Conservation (phyloP, 2,329 filamentous ascomycete genomes). For the Botrytis cinerea region DNA sequence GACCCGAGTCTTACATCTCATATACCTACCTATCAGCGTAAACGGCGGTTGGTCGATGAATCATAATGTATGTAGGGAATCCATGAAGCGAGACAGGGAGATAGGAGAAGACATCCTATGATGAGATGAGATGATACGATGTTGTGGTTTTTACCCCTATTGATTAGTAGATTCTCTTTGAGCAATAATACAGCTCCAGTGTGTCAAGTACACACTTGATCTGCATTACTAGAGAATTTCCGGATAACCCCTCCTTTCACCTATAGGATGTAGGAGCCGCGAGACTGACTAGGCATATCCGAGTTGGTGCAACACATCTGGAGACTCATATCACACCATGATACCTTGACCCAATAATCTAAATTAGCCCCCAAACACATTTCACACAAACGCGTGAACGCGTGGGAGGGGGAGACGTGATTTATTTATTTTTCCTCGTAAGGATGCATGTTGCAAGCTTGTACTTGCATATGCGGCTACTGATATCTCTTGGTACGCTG, state of each 20-base stretch:
- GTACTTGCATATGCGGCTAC: constrained; percentile 8
- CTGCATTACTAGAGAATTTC: not conserved
- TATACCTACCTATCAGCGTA: not conserved
- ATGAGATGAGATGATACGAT: not conserved
- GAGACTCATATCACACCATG: not conserved
- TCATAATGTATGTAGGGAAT: not conserved
- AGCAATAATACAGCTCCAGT: not conserved
- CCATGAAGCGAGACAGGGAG: not conserved
- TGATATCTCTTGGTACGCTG: not conserved
- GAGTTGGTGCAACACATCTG: not conserved
- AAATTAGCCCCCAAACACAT: not conserved
- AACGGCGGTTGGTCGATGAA: not conserved
- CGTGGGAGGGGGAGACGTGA: not conserved
- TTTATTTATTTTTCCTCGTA: not conserved
- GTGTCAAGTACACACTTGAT: constrained; percentile 6
- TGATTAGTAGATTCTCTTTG: not conserved
- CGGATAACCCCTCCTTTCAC: not conserved
- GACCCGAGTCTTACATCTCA: not conserved
- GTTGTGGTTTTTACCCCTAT: not conserved
- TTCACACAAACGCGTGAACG: not conserved
- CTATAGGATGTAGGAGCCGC: not conserved
- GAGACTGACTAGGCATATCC: not conserved
- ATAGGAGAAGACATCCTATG: not conserved
- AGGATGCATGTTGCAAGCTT: not conserved
- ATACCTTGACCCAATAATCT: not conserved